Conservation (phyloP, 1,284 basidiomycete genomes). For the Puccinia brachypodii region DNA sequence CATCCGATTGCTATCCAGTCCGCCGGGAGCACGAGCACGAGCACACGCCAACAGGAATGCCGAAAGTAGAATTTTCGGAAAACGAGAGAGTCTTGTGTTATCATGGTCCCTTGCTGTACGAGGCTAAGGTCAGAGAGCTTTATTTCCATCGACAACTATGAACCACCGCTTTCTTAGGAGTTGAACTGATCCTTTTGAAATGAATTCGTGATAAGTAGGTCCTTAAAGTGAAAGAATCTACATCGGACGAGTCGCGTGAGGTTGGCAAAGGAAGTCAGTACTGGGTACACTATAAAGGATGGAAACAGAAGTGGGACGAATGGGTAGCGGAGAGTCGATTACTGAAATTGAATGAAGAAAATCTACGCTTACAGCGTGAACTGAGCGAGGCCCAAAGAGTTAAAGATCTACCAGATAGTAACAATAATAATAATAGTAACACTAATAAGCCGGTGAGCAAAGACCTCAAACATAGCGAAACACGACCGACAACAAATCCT, state of each 20-base stretch:
- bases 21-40: neutral
- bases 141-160: neutral
- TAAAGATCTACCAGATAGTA: conserved; percentile 59
- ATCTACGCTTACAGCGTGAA: conserved; percentile 71
- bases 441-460: conserved; percentile 57
- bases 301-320: conserved; percentile 99
- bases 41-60: neutral
- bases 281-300: conserved; percentile 97
- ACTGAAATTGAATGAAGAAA: conserved; percentile 82
- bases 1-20: neutral
- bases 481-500: conserved; percentile 55
- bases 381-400: conserved; percentile 63
- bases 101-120: conserved; percentile 90
- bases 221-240: conserved; percentile 75
- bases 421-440: no score
- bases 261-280: conserved; percentile 73
- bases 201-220: conserved; percentile 61
- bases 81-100: conserved; percentile 88
- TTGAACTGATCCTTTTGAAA: neutral
- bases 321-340: conserved; percentile 85
- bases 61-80: conserved; percentile 58
- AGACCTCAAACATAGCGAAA: conserved; percentile 51
- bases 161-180: neutral
- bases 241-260: conserved; percentile 68
- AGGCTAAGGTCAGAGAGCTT: conserved; percentile 69